Evolutionary conservation across 176 grass and related monocot species (phyloP), one percentile per base, ranked within the genome.

Genomic region (Triticum urartu): DNA sequence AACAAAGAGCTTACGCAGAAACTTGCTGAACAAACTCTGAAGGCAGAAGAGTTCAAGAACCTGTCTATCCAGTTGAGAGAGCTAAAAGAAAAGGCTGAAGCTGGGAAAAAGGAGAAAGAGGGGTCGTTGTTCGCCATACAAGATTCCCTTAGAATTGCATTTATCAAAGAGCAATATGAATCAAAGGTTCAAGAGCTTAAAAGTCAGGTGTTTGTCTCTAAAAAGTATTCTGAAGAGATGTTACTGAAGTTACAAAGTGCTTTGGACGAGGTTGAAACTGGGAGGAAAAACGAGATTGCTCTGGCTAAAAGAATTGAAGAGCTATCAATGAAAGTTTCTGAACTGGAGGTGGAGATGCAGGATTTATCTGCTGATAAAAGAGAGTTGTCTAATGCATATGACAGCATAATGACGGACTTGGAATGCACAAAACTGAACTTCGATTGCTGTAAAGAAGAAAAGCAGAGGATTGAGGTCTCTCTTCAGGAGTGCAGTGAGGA

Each of bases 201-300:
- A 86, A 89, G 90, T 83, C 97, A 94, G 73, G 83, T 90, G 26
- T 89, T 82, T 83, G 85, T 92, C 59, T 96, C 90, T 38, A 94
- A 96, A 86, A 94, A 96, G 43, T 94, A 96, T 92, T 83, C 97
- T 62, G 97, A 99, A 96, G 97, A 99, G 89, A 96, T 99, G 94
- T 81, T 99, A 80, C 62, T 99, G 62, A 99, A 96, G 85, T 83
- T 99, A 77, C 94, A 99, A 93, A 94, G 83, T 87, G 84, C 97
- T 86, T 86, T 96, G 82, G 92, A 99, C 87, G 97, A 99, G 66
- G 90, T 96, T 83, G 94, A 96, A 87, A 94, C 70, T 72, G 86
- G 88, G 61, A 95, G 87, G 85, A 99, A 99, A 89, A 96, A 86
- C 73, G 97, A 99, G 87, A 90, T 92, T 88, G 87, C 87, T 81